Conservation (phyloP, 73 alveolate species). For the Tetrahymena thermophila region DNA sequence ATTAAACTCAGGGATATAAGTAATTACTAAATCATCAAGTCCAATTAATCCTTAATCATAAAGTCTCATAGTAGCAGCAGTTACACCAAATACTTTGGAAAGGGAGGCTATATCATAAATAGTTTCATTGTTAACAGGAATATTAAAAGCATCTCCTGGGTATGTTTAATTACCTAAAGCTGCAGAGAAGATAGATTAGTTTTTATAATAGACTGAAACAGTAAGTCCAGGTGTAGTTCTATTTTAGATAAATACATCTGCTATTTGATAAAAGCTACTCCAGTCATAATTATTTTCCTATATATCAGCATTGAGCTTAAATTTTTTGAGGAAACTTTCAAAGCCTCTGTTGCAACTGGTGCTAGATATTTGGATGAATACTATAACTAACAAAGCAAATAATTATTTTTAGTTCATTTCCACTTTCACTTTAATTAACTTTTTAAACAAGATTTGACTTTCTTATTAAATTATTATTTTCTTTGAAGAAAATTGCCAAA, state of each 20-base stretch:
- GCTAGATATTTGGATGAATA: background rate
- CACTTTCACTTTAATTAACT: background rate
- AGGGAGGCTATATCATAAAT: slow-evolving; percentile 33
- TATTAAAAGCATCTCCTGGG: slow-evolving; percentile 20
- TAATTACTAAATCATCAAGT: slow-evolving; percentile 10
- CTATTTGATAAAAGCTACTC: background rate
- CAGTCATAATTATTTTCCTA: background rate
- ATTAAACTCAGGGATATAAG: slow-evolving; percentile 24
- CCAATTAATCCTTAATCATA: slow-evolving; percentile 29
- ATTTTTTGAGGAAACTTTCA: background rate
- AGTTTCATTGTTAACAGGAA: slow-evolving; percentile 8
- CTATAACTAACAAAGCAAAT: background rate
- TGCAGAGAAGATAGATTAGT: background rate
- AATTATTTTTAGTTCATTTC: background rate
- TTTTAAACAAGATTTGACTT: background rate
- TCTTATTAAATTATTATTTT: background rate
- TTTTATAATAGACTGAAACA: background rate
- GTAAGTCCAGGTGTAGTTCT: background rate
- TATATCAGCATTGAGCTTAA: background rate
- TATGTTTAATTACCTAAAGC: slow-evolving; percentile 23
- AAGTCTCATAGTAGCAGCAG: slow-evolving; percentile 33
- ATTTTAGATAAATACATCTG: background rate
- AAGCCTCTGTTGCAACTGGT: background rate
- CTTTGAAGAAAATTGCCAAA: background rate
- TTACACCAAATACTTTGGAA: slow-evolving; percentile 30